Evolutionary conservation across 2,329 filamentous ascomycete genomes (phyloP), one percentile per base, ranked within the genome.

Genomic region (Hymenoscyphus infarciens): DNA sequence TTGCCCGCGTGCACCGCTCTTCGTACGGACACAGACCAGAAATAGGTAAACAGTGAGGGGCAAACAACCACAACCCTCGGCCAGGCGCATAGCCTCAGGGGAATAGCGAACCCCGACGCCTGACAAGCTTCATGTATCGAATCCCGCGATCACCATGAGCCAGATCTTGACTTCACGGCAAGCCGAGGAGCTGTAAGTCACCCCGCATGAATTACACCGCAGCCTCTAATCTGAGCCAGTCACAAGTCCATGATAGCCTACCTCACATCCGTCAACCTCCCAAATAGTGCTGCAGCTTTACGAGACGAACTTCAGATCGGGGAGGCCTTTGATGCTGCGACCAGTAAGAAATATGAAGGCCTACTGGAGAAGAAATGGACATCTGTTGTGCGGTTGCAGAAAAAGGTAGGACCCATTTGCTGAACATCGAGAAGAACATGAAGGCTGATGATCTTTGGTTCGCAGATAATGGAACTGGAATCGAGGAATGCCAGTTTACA

Each of bases 361-460:
- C 78, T 98, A 31, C 78, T 98, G 69, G 94, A 98, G 82, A 97
- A 97, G 84, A 98, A 98, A 81, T 98, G 94, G 94, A 98, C 94
- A 22, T 95, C 92, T 72, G 90, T 98, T 31, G 92, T 97, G 72
- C 85, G 94, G 65, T 77, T 98, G 76, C 94, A 98, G 78, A 97
- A 97, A 78, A 98, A 97, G 90, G 91, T 90, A 77, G 58, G 77
- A 56, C 67, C 60, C 45, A 39, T 13, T 35, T 16, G 19, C 25
- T 39, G 31, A 25, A 25, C 25, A 27, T 25, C 35, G 25, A 8
- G 11, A 49, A 19, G 27, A 33, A 25, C 35, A 19, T 35, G 61
- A 56, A 42, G 39, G 49, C 63, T 68, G 64, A 66, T 68, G 64
- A 66, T 61, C 54, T 38, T 45, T 65, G 63, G 10, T 33, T 55